These are phyloP conservation scores for Trypanosoma congolense DNA, from an alignment of 208 protist species.

Conservation along the genomic window DNA sequence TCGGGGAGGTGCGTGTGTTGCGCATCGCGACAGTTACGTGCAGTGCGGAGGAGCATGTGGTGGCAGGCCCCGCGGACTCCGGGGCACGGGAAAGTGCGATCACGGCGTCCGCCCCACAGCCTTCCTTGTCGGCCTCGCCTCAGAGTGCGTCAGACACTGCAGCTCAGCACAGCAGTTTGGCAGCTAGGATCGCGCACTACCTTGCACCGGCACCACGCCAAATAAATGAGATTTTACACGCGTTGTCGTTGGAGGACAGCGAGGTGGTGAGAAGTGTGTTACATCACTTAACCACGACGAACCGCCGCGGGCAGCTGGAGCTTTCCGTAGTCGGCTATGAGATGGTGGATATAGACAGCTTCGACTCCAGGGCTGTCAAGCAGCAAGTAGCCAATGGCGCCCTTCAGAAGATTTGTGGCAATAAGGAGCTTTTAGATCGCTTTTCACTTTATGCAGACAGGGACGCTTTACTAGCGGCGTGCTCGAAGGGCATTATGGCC, in stretches of 20 bases:
- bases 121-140: not conserved
- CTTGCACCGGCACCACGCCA: slow-evolving; percentile 19
- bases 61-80: not conserved
- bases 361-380: slow-evolving; percentile 30
- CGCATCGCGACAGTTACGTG: slow-evolving; percentile 7
- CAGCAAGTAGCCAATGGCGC: slow-evolving; percentile 52
- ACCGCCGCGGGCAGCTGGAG: slow-evolving; percentile 28
- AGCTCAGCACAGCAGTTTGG: slow-evolving; percentile 8
- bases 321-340: slow-evolving; percentile 42
- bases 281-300: slow-evolving; percentile 6
- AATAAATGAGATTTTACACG: slow-evolving; percentile 2
- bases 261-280: slow-evolving; percentile 16
- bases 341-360: slow-evolving; percentile 45
- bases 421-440: slow-evolving; percentile 19
- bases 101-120: not conserved
- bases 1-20: slow-evolving; percentile 6
- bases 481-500: slow-evolving; percentile 30
- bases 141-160: slow-evolving; percentile 3
- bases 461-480: slow-evolving; percentile 25
- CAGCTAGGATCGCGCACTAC: slow-evolving; percentile 18
- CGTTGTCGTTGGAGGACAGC: slow-evolving; percentile 3
- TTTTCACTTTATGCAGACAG: slow-evolving; percentile 29
- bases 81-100: not conserved
- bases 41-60: not conserved
- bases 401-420: slow-evolving; percentile 27